Evolutionary conservation across 768 basidiomycete genomes (phyloP), one percentile per base, ranked within the genome.

Genomic region (Amylocystis lapponica): DNA sequence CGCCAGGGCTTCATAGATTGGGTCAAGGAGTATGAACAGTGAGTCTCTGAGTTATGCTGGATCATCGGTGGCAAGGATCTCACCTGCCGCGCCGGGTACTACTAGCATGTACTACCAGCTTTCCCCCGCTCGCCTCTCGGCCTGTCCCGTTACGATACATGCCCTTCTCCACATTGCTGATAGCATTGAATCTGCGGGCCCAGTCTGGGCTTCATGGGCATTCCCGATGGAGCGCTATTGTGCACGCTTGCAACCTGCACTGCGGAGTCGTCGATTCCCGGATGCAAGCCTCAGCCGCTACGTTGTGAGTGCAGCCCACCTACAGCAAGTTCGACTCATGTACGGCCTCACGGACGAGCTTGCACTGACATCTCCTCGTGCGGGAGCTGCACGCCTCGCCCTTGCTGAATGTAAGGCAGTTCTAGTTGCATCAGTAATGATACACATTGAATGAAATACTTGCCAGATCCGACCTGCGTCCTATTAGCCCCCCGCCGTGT

Each of bases 11-110:
- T 71, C 44, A 34, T 39, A 1, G 21, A 48, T 2, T 72, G 71
- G 70, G 68, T 71, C 2, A 14, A 49, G 23, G 40, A 58, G 7
- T 75, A 65, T 36, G 69, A 75, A 57, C 43, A 41, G 69, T 71
- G 41, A 30, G 62, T 51, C 1, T 17, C 27, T 19, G 10, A 11
- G 13, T 29, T 19, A n/a, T n/a, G n/a, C n/a, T n/a, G n/a, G n/a
- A n/a, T n/a, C n/a, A n/a, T n/a, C n/a, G n/a, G n/a, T n/a, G n/a
- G n/a, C n/a, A n/a, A n/a, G n/a, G n/a, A n/a, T n/a, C n/a, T n/a
- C n/a, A n/a, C n/a, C n/a, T n/a, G n/a, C n/a, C n/a, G n/a, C n/a
- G n/a, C n/a, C n/a, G n/a, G n/a, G n/a, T n/a, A n/a, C n/a, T n/a
- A n/a, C n/a, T n/a, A 57, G 52, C 2, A 34, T 58, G 4, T 67